Evolutionary conservation across 192 early-diverging fungal genomes (phyloP).

Genomic region (Bifiguratus adelaidae): DNA sequence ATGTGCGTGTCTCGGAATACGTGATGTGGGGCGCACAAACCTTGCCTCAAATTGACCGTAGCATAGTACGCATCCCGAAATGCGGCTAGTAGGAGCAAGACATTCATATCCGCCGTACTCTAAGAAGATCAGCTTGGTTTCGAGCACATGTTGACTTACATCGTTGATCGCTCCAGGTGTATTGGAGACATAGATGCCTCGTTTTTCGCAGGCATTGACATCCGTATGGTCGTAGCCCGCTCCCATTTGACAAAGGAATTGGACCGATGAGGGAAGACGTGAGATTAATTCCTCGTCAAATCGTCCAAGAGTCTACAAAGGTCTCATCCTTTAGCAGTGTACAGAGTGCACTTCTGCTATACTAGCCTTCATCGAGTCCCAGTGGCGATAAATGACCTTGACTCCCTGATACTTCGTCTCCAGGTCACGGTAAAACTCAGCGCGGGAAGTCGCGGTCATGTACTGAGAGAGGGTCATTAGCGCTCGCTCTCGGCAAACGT

Average conservation of each 20-base stretch:
- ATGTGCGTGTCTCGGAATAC: slow-evolving; percentile 10
- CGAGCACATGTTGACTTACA: no score
- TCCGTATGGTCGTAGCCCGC: slow-evolving; percentile 13
- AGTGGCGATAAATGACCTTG: slow-evolving; percentile 2
- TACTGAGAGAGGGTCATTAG: no score
- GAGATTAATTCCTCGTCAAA: no score
- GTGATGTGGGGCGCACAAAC: slow-evolving; percentile 8
- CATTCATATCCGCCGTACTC: slow-evolving; percentile 16
- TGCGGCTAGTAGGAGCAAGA: slow-evolving; percentile 20
- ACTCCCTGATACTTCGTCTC: slow-evolving; percentile 11
- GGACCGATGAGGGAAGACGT: no score
- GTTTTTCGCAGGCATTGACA: slow-evolving; percentile 8
- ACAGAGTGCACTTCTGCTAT: no score
- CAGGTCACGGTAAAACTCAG: slow-evolving; percentile 11
- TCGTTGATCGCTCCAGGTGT: slow-evolving; percentile 18
- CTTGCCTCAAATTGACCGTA: slow-evolving; percentile 10
- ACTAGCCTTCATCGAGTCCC: no score
- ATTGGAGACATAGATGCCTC: slow-evolving; percentile 15
- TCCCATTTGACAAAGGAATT: no score
- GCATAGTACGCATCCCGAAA: slow-evolving; percentile 15
- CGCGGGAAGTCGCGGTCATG: slow-evolving; percentile 6
- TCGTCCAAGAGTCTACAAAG: no score
- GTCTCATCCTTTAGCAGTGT: no score
- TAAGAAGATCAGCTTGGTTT: no score
- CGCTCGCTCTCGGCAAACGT: no score